phyloP scores from a whole-genome alignment of 805 yeast genomes.

The Nakazawaea populi region DNA sequence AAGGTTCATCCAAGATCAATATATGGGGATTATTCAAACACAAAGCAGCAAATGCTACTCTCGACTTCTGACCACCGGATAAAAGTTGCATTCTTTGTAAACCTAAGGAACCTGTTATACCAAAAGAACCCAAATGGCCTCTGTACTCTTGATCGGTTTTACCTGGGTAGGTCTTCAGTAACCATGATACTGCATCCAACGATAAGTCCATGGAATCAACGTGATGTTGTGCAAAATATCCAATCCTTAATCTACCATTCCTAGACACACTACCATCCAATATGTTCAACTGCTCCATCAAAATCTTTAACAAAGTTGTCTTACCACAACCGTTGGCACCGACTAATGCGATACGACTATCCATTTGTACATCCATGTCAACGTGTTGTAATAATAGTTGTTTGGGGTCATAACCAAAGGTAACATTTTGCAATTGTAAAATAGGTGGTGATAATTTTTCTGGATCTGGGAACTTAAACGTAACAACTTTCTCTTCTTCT shows the following conservation, averaged over 20 bases:
- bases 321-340: conserved; percentile 99
- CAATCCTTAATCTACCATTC: conserved; percentile 85
- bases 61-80: conserved; percentile 97
- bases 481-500: conserved; percentile 79
- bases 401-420: conserved; percentile 73
- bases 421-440: conserved; percentile 77
- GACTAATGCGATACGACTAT: conserved; percentile 91
- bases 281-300: conserved; percentile 76
- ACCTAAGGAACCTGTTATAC: conserved; percentile 92
- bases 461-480: conserved; percentile 93
- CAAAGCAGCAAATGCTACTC: conserved; percentile 96
- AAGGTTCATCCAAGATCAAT: conserved; percentile 92
- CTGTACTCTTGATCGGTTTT: conserved; percentile 95
- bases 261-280: conserved; percentile 70
- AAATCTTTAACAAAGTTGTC: conserved; percentile 82
- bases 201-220: conserved; percentile 94
- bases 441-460: conserved; percentile 92
- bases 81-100: conserved; percentile 82
- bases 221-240: conserved; percentile 97
- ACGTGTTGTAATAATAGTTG: conserved; percentile 68
- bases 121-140: conserved; percentile 94
- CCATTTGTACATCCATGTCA: conserved; percentile 86
- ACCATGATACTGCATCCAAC: conserved; percentile 88
- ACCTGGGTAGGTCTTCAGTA: conserved; percentile 86
- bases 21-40: conserved; percentile 89